Percentiles rank a stretch among this genome's conserved stretches.
Evolutionary conservation across 257 asterid species (phyloP).

Genomic region (Coffea canephora): DNA sequence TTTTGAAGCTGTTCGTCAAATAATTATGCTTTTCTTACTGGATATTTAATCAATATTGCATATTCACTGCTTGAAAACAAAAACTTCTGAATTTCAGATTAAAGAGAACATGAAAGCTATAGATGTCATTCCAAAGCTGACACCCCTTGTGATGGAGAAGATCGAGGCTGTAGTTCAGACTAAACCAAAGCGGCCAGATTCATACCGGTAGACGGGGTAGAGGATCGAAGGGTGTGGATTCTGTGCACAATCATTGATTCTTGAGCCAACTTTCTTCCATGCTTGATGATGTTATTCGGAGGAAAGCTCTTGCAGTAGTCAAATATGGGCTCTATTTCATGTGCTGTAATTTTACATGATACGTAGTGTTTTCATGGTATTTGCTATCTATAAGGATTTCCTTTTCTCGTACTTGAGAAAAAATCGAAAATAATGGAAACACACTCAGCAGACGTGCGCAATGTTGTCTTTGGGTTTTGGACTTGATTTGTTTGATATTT

Average conservation of each 20-base stretch:
- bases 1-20: background rate
- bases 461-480: background rate
- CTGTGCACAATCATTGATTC: background rate
- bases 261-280: background rate
- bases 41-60: too few species aligned
- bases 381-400: background rate
- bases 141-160: slow-evolving; percentile 73
- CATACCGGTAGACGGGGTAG: slow-evolving; percentile 51
- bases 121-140: slow-evolving; percentile 75
- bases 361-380: background rate
- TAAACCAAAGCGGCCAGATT: slow-evolving; percentile 87
- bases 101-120: slow-evolving; percentile 94
- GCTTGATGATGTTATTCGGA: background rate
- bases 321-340: background rate
- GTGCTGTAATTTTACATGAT: background rate
- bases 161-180: slow-evolving; percentile 81
- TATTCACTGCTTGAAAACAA: background rate
- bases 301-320: background rate
- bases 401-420: background rate
- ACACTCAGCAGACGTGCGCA: background rate
- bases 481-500: background rate
- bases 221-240: slow-evolving; percentile 3
- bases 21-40: background rate
- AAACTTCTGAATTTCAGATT: slow-evolving; percentile 43
- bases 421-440: background rate